Percentiles rank a stretch among this genome's conserved stretches.
Evolutionary conservation across 768 basidiomycete species (phyloP).

Genomic region (Phylloporus sp.): DNA sequence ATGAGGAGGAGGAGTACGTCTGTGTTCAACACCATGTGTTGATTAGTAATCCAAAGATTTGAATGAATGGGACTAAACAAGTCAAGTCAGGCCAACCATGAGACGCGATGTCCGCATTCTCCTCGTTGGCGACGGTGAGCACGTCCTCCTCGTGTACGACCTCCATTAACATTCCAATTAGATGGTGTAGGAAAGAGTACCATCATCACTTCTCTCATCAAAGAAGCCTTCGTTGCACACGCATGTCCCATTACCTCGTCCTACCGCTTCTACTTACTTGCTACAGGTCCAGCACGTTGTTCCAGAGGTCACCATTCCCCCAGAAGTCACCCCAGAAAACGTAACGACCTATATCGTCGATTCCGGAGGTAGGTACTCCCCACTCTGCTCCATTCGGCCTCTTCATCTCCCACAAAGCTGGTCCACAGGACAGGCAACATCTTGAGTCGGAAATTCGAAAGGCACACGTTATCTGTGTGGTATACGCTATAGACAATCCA

Average conservation of each 20-base stretch:
- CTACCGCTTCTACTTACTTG: slow-evolving; percentile 2
- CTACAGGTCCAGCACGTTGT: slow-evolving; percentile 88
- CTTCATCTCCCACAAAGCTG: slow-evolving; percentile 47
- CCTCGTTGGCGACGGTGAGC: slow-evolving; percentile 88
- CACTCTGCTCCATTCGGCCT: neutral
- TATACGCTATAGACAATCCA: slow-evolving; percentile 95
- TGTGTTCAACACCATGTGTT: slow-evolving; percentile 38
- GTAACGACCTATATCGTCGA: slow-evolving; percentile 98
- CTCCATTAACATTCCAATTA: slow-evolving; percentile 30
- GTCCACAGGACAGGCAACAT: slow-evolving; percentile 80
- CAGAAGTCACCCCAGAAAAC: slow-evolving; percentile 95
- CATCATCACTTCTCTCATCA: slow-evolving; percentile 94
- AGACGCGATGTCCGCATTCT: slow-evolving; percentile 92
- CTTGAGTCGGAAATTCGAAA: slow-evolving; percentile 94
- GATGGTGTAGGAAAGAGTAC: slow-evolving; percentile 98
- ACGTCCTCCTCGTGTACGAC: slow-evolving; percentile 5
- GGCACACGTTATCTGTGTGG: slow-evolving; percentile 97
- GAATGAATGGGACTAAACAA: slow-evolving; percentile 1
- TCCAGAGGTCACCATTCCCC: slow-evolving; percentile 97
- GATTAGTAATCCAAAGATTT: slow-evolving; percentile 10
- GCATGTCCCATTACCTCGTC: slow-evolving; percentile 40
- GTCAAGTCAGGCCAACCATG: slow-evolving; percentile 43
- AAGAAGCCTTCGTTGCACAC: slow-evolving; percentile 89
- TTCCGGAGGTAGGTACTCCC: slow-evolving; percentile 71
- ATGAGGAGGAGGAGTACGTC: slow-evolving; percentile 58